phyloP scores from a whole-genome alignment of 1,284 basidiomycete genomes.

The Pseudozyma flocculosa region DNA sequence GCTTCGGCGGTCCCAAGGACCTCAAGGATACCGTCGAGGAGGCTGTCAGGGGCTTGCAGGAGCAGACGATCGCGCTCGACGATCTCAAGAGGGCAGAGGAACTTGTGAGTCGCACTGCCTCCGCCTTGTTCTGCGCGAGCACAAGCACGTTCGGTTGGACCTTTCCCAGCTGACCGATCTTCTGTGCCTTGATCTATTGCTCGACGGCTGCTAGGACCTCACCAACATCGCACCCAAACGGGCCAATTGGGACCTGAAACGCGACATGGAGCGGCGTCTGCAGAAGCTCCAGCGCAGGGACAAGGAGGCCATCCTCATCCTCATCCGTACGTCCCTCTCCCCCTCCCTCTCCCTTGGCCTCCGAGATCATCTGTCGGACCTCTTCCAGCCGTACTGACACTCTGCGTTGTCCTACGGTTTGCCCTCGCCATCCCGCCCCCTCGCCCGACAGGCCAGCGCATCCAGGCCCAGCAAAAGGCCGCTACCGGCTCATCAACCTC shows the following conservation, averaged over 20 bases:
- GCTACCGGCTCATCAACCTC: conserved; percentile 12
- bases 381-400: background rate
- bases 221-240: conserved; percentile 96
- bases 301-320: conserved; percentile 83
- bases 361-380: background rate
- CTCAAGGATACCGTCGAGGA: conserved; percentile 85
- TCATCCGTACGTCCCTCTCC: conserved; percentile 70
- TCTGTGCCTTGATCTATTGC: background rate
- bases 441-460: conserved; percentile 18
- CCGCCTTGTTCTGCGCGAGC: background rate
- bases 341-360: background rate
- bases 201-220: conserved; percentile 76
- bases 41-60: conserved; percentile 77
- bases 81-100: conserved; percentile 80
- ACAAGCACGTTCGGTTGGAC: too few relatives aligned
- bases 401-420: background rate
- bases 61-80: conserved; percentile 80
- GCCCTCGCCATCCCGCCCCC: background rate
- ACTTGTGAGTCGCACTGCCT: conserved; percentile 66
- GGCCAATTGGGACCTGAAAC: conserved; percentile 94
- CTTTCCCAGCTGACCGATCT: too few relatives aligned
- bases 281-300: conserved; percentile 84
- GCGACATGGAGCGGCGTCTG: conserved; percentile 86
- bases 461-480: conserved; percentile 26
- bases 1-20: conserved; percentile 63